Percentiles rank a stretch among this genome's conserved stretches.
phyloP scores from a whole-genome alignment of 2,329 filamentous ascomycete genomes.

The Ploettnerulaceae sp. region DNA sequence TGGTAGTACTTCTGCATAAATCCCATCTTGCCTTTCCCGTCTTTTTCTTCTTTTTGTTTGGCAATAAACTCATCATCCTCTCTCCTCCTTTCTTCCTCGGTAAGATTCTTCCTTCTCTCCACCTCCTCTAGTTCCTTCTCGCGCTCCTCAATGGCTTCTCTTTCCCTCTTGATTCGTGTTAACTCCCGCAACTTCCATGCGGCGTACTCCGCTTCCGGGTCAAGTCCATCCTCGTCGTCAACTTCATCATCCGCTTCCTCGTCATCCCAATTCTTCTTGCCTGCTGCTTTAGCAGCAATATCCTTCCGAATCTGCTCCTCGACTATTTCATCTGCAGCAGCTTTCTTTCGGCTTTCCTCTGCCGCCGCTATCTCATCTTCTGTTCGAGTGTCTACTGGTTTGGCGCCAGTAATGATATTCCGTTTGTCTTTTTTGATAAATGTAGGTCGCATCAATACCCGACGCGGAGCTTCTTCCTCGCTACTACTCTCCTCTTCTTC shows the following conservation, averaged over 20 bases:
- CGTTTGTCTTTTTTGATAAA: conserved; percentile 58
- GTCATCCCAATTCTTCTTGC: conserved; percentile 81
- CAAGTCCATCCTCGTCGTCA: conserved; percentile 82
- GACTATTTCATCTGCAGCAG: conserved; percentile 71
- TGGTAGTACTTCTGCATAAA: conserved; percentile 97
- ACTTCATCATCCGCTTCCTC: conserved; percentile 69
- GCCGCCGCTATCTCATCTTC: conserved; percentile 43
- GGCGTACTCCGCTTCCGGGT: conserved; percentile 82
- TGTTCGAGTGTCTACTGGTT: conserved; percentile 33
- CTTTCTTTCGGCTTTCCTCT: conserved; percentile 61
- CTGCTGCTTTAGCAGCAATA: conserved; percentile 66
- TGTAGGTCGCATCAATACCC: conserved; percentile 57
- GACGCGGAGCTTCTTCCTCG: conserved; percentile 54
- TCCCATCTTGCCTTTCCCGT: conserved; percentile 71
- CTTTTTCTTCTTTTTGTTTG: conserved; percentile 51
- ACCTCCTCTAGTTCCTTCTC: conserved; percentile 86
- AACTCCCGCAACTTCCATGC: conserved; percentile 94
- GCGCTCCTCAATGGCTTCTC: conserved; percentile 74
- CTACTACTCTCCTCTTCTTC: conserved; percentile 39
- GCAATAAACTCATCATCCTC: conserved; percentile 79
- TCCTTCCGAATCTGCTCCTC: conserved; percentile 86
- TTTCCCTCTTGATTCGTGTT: conserved; percentile 79
- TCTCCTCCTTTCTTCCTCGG: conserved; percentile 74
- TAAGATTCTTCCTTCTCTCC: conserved; percentile 81
- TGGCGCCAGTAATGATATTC: conserved; percentile 22